Evolutionary conservation across 148 eudicot genomes (phyloP).

Genomic region (Drosera capensis): DNA sequence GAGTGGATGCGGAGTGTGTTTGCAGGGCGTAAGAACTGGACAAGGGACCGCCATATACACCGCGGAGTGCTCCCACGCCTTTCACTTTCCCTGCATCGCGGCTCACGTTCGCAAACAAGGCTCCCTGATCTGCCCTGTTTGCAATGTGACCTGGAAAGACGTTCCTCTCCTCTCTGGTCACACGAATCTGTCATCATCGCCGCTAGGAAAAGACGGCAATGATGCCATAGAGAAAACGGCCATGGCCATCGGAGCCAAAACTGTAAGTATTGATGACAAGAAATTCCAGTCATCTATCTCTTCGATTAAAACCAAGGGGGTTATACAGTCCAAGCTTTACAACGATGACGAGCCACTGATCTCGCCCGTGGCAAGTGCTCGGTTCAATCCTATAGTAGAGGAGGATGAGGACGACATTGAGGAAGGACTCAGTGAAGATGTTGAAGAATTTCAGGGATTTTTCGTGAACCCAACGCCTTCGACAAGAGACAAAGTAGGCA

Average conservation of each 20-base stretch:
- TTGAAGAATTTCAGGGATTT: constrained; percentile 47
- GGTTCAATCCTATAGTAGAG: constrained; percentile 70
- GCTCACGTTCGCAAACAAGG: constrained; percentile 27
- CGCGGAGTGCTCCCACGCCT: constrained; percentile 71
- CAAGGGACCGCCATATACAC: constrained; percentile 72
- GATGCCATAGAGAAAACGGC: too few relatives aligned
- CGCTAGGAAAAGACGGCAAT: neutral
- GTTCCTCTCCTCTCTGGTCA: constrained; percentile 24
- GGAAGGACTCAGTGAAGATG: constrained; percentile 3
- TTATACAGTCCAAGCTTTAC: constrained; percentile 25
- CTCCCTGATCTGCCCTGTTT: constrained; percentile 47
- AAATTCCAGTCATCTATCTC: too few relatives aligned
- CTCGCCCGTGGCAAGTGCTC: constrained; percentile 38
- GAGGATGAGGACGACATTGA: constrained; percentile 40
- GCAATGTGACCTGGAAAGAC: constrained; percentile 61
- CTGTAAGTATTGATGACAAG: too few relatives aligned
- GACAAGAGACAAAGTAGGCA: constrained; percentile 2
- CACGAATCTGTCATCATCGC: neutral
- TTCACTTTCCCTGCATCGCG: constrained; percentile 74
- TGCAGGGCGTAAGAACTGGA: constrained; percentile 63
- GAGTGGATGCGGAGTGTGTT: constrained; percentile 66
- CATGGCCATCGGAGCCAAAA: too few relatives aligned
- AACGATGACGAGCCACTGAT: constrained; percentile 83
- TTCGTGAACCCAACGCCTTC: constrained; percentile 14
- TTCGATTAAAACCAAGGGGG: too few relatives aligned